These are phyloP conservation scores for Clonostachys sp. DNA, from an alignment of 2,329 filamentous ascomycete genomes.

Conservation along the genomic window DNA sequence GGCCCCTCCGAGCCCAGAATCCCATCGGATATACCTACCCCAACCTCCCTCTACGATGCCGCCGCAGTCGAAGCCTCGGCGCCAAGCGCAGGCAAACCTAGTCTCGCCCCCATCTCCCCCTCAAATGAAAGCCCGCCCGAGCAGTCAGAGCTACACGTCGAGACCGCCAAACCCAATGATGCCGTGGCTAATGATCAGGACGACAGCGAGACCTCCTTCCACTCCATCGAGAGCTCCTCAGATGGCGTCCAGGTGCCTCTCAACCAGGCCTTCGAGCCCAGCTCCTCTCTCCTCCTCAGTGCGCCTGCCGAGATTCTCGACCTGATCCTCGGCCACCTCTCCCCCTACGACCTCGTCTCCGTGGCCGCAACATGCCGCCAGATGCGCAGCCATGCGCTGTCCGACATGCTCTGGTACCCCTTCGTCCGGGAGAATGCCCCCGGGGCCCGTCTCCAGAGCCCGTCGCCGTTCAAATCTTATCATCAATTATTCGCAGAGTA, in stretches of 20 bases:
- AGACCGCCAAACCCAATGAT: no score
- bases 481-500: slow-evolving; percentile 69
- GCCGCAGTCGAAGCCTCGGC: neutral
- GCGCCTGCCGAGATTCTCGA: slow-evolving; percentile 69
- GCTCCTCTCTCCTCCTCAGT: no score
- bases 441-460: slow-evolving; percentile 40
- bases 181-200: no score
- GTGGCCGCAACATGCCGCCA: slow-evolving; percentile 57
- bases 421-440: slow-evolving; percentile 68
- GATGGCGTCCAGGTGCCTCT: no score
- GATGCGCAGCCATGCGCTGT: slow-evolving; percentile 53
- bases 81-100: no score
- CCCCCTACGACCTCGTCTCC: slow-evolving; percentile 57
- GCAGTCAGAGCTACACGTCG: no score
- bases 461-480: slow-evolving; percentile 59
- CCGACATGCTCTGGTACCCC: slow-evolving; percentile 68
- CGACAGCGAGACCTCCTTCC: no score
- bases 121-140: no score
- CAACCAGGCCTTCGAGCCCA: no score
- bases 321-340: slow-evolving; percentile 63
- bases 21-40: neutral
- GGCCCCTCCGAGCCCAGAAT: no score
- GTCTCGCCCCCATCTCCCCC: no score
- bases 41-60: neutral
- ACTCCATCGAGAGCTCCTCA: no score